These are phyloP conservation scores for Platismatia glauca DNA, from an alignment of 495 filamentous ascomycete genomes.

Conservation along the genomic window DNA sequence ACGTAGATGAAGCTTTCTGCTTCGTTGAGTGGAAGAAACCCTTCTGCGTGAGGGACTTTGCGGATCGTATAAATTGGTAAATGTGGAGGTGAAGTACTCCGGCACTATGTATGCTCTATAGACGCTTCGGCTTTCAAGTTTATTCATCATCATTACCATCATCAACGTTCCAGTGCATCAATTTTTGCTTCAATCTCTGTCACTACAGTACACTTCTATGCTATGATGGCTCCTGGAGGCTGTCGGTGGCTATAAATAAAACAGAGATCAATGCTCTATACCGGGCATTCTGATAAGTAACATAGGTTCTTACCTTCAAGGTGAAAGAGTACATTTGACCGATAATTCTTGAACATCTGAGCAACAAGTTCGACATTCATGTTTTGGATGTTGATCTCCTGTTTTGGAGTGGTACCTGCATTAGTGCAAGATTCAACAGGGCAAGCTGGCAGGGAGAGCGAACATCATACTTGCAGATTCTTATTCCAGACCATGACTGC, in stretches of 20 bases:
- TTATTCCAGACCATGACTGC: conserved; percentile 87
- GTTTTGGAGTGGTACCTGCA: conserved; percentile 16
- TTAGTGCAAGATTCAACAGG: conserved; percentile 11
- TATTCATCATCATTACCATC: background rate
- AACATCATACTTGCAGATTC: conserved; percentile 60
- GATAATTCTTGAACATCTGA: conserved; percentile 99
- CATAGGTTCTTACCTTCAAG: conserved; percentile 63
- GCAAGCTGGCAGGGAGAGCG: background rate
- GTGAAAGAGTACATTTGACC: conserved; percentile 95
- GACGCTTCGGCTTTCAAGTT: background rate
- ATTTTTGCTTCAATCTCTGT: background rate
- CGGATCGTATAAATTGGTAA: background rate
- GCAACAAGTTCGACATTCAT: conserved; percentile 97
- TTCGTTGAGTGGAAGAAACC: background rate
- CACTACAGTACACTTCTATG: background rate
- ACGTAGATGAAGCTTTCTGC: background rate
- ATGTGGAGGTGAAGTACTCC: background rate
- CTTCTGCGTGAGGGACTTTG: background rate
- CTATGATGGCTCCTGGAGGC: conserved; percentile 66
- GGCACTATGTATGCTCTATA: background rate
- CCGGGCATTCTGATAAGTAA: background rate
- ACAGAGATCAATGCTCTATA: background rate
- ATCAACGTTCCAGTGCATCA: background rate
- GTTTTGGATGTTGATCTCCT: conserved; percentile 97
- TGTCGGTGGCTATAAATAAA: conserved; percentile 61